A percentile compares a stretch with the other conserved stretches of the same genome.
Conservation (phyloP, 2,329 filamentous ascomycete genomes). For the Tolypocladium ophioglossoides region DNA sequence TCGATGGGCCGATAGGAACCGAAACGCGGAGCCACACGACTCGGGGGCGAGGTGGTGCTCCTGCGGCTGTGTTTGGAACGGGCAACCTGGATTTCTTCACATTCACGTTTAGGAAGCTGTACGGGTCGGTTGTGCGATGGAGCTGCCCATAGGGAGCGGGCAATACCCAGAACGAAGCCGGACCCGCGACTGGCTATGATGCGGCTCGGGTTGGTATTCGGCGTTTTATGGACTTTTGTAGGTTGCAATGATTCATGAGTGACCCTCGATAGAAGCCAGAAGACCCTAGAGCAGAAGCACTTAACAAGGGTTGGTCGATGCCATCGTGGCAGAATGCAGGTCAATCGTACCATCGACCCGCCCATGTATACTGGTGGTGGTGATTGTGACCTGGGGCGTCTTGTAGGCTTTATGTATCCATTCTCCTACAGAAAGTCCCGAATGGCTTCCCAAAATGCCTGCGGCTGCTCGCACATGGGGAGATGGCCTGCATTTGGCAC, state of each 20-base stretch:
- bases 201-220: background rate
- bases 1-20: too few relatives aligned
- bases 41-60: background rate
- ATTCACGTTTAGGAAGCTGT: background rate
- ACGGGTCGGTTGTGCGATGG: background rate
- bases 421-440: constrained; percentile 39
- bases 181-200: background rate
- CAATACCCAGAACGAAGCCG: background rate
- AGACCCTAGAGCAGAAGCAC: background rate
- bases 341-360: background rate
- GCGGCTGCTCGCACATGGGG: constrained; percentile 71
- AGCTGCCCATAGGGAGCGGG: background rate
- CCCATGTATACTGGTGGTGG: background rate
- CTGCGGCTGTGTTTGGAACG: background rate
- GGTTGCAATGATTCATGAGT: background rate
- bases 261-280: background rate
- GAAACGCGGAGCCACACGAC: background rate
- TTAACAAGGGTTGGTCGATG: background rate
- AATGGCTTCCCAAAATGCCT: constrained; percentile 55
- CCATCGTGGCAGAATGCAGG: background rate
- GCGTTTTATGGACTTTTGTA: background rate
- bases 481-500: constrained; percentile 67
- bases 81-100: background rate
- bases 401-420: background rate
- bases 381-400: background rate